Evolutionary conservation across 2,329 filamentous ascomycete species (phyloP).

Genomic region (Sclerotinia minor): DNA sequence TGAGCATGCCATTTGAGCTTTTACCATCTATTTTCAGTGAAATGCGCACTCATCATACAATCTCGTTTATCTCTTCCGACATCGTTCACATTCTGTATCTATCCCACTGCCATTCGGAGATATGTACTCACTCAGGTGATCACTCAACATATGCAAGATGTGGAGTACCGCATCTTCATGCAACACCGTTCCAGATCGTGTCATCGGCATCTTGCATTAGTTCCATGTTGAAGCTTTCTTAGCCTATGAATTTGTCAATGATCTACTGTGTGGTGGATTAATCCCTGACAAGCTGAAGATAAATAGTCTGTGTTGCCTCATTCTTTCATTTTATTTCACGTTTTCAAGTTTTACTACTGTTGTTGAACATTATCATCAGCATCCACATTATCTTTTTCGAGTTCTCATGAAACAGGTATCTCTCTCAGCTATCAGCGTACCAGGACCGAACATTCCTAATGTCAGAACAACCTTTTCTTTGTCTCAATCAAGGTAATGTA

Average conservation of each 20-base stretch:
- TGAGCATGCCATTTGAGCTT: neutral
- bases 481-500: neutral
- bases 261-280: neutral
- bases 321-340: neutral
- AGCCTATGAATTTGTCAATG: neutral
- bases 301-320: neutral
- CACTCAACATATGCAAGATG: constrained; percentile 22
- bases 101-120: neutral
- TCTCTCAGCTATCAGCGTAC: too few relatives aligned
- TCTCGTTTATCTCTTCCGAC: neutral
- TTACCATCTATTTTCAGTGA: neutral
- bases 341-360: neutral
- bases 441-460: too few relatives aligned
- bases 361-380: too few relatives aligned
- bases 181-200: constrained; percentile 12
- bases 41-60: neutral
- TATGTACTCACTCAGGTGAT: constrained; percentile 10
- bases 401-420: too few relatives aligned
- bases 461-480: neutral
- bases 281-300: constrained; percentile 2
- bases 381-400: too few relatives aligned
- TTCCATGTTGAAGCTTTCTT: constrained; percentile 13
- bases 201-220: constrained; percentile 22
- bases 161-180: constrained; percentile 15
- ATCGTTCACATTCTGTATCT: neutral